A percentile compares a stretch with the other conserved stretches of the same genome.
Evolutionary conservation across 306 rosid genomes (phyloP).

Genomic region (Lathyrus oleraceus): DNA sequence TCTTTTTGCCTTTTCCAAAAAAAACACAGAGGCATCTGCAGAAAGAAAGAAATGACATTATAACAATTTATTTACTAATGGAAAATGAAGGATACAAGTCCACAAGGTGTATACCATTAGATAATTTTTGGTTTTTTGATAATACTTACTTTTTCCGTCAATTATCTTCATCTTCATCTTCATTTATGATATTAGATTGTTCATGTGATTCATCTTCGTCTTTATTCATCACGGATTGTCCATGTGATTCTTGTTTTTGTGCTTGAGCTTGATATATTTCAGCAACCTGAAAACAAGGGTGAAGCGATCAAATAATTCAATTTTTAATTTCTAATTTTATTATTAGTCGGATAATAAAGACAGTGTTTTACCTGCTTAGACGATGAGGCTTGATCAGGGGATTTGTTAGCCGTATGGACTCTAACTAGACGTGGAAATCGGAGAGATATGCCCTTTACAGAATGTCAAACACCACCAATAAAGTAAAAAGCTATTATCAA

Average conservation of each 20-base stretch:
- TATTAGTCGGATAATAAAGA: constrained; percentile 9
- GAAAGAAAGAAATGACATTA: no score
- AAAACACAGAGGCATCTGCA: no score
- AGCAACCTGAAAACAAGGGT: constrained; percentile 60
- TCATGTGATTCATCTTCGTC: no score
- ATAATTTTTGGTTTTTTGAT: no score
- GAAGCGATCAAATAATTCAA: constrained; percentile 1
- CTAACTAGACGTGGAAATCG: constrained; percentile 76
- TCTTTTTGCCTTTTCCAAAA: no score
- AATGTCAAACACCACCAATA: constrained; percentile 19
- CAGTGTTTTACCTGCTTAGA: constrained; percentile 63
- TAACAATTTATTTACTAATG: no score
- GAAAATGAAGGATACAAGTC: no score
- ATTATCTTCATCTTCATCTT: constrained; percentile 65
- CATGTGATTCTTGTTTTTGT: constrained; percentile 49
- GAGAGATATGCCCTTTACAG: constrained; percentile 77
- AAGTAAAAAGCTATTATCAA: constrained; percentile 1
- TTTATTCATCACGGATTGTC: neutral
- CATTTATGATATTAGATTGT: no score
- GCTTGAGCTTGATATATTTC: constrained; percentile 83
- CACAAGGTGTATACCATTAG: no score
- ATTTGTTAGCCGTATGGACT: constrained; percentile 65
- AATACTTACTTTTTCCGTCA: no score
- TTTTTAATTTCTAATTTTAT: neutral
- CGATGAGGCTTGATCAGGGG: constrained; percentile 76